Conservation (phyloP, 495 filamentous ascomycete genomes). For the Annulohypoxylon nitens region DNA sequence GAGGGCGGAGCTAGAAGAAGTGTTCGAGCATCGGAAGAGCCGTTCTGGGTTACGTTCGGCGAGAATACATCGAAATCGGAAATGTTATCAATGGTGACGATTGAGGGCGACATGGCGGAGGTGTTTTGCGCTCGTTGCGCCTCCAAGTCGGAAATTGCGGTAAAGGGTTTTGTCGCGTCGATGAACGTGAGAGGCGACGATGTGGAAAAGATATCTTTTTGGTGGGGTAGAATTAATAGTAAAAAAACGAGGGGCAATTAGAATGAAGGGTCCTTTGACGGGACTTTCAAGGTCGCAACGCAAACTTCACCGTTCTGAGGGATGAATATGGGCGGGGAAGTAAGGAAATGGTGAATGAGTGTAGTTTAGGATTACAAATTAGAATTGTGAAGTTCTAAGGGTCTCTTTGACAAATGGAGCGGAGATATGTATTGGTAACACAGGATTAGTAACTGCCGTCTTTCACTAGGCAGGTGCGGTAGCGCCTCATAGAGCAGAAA, state of each 20-base stretch:
- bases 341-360: background rate
- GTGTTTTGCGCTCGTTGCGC: conserved; percentile 32
- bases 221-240: conserved; percentile 26
- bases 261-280: conserved; percentile 2
- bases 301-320: background rate
- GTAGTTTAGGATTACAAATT: conserved; percentile 45
- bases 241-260: conserved; percentile 25
- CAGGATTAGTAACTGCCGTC: conserved; percentile 33
- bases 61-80: conserved; percentile 55
- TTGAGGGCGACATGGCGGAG: conserved; percentile 54
- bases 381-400: conserved; percentile 16
- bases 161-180: background rate
- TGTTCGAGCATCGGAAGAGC: conserved; percentile 54
- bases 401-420: conserved; percentile 12
- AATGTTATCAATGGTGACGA: conserved; percentile 56
- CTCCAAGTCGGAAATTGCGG: conserved; percentile 2
- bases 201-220: conserved; percentile 19
- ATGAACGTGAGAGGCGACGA: conserved; percentile 10
- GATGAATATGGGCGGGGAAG: conserved; percentile 5
- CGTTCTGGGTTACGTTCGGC: conserved; percentile 38
- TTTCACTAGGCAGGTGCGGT: conserved; percentile 21
- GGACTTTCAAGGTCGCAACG: conserved; percentile 2
- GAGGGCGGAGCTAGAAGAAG: conserved; percentile 69
- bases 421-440: conserved; percentile 35
- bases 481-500: conserved; percentile 10